Evolutionary conservation across 768 basidiomycete genomes (phyloP).

Genomic region (Suillus decipiens): DNA sequence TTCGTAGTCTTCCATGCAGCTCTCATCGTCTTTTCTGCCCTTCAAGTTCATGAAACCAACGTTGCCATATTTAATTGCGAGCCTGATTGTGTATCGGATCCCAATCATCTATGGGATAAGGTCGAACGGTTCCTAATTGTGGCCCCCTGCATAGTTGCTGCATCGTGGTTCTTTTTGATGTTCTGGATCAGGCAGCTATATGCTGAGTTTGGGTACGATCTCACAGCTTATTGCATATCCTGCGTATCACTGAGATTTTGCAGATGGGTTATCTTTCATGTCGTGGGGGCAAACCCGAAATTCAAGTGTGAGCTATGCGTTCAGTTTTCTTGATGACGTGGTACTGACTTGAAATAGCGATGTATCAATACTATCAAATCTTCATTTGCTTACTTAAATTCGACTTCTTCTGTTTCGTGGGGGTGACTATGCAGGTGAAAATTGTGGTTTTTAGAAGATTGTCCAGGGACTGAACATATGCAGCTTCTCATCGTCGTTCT

Average conservation of each 20-base stretch:
- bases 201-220: conserved; percentile 76
- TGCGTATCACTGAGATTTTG: conserved; percentile 11
- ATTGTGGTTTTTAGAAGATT: neutral
- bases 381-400: conserved; percentile 88
- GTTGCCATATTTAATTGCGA: conserved; percentile 49
- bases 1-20: conserved; percentile 66
- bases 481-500: conserved; percentile 85
- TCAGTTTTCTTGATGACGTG: neutral
- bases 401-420: conserved; percentile 86
- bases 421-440: conserved; percentile 84
- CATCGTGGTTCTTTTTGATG: conserved; percentile 64
- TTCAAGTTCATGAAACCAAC: conserved; percentile 79
- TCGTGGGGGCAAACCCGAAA: conserved; percentile 82
- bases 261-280: conserved; percentile 91
- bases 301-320: conserved; percentile 65
- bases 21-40: conserved; percentile 69
- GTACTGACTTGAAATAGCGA: conserved; percentile 46
- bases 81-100: conserved; percentile 39
- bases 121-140: conserved; percentile 72
- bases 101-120: conserved; percentile 56
- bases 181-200: conserved; percentile 74
- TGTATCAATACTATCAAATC: conserved; percentile 89
- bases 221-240: neutral
- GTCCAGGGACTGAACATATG: conserved; percentile 1
- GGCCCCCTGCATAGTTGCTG: conserved; percentile 67